phyloP scores from a whole-genome alignment of 106 monocot genomes.

The Acanthochlamys bracteata region DNA sequence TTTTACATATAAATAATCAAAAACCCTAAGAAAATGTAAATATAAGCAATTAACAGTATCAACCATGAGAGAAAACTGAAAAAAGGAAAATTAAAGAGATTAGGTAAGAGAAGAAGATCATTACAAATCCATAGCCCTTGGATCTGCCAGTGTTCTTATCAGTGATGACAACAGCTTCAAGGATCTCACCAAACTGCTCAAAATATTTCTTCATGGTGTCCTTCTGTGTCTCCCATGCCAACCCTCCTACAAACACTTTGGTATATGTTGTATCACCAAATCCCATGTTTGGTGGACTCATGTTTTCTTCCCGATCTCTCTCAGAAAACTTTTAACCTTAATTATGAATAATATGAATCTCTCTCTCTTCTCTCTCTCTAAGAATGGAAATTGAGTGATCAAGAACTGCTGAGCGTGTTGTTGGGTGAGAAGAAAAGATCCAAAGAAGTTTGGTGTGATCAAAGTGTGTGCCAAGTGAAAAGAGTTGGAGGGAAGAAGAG shows the following conservation, averaged over 20 bases:
- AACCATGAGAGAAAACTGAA: no score
- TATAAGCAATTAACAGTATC: no score
- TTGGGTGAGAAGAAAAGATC: not conserved
- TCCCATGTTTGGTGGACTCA: slow-evolving; percentile 36
- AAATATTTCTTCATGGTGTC: slow-evolving; percentile 93
- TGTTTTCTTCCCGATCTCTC: slow-evolving; percentile 13
- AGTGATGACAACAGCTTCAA: slow-evolving; percentile 94
- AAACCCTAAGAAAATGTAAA: no score
- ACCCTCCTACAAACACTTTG: slow-evolving; percentile 89
- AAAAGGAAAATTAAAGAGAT: not conserved
- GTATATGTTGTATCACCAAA: slow-evolving; percentile 90
- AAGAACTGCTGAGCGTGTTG: not conserved
- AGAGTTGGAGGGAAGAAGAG: slow-evolving; percentile 1
- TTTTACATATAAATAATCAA: no score
- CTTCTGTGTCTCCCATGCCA: slow-evolving; percentile 90
- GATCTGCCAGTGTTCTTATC: slow-evolving; percentile 94
- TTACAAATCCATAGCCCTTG: slow-evolving; percentile 92
- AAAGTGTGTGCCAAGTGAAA: not conserved
- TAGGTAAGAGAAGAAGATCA: slow-evolving; percentile 2
- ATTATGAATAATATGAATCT: not conserved
- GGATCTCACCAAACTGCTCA: slow-evolving; percentile 94
- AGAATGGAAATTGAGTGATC: not conserved
- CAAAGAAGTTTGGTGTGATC: not conserved
- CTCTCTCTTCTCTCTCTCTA: not conserved
- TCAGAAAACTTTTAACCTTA: not conserved